Evolutionary conservation across 768 basidiomycete genomes (phyloP).

Genomic region (Coprinopsis sp.): DNA sequence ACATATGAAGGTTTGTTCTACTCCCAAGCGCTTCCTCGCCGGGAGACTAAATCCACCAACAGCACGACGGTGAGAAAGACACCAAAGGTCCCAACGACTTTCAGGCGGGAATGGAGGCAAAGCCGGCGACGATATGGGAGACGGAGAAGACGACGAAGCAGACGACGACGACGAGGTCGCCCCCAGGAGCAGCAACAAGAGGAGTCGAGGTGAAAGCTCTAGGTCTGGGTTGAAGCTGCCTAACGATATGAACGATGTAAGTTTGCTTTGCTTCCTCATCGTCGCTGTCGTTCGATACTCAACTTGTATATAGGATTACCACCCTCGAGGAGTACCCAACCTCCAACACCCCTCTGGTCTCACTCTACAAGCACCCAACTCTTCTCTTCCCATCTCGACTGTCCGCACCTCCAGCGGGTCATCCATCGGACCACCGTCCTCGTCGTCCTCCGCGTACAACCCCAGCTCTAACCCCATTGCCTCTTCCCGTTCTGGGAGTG

Average conservation of each 20-base stretch:
- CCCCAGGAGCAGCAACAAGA: constrained; percentile 18
- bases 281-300: constrained; percentile 16
- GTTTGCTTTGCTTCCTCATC: not conserved
- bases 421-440: too few relatives aligned
- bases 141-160: constrained; percentile 38
- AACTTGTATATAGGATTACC: constrained; percentile 11
- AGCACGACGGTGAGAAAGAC: constrained; percentile 51
- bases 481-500: too few relatives aligned
- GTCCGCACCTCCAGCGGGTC: too few relatives aligned
- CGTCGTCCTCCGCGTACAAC: too few relatives aligned
- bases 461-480: too few relatives aligned
- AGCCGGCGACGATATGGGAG: constrained; percentile 37
- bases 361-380: too few relatives aligned
- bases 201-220: constrained; percentile 15
- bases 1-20: constrained; percentile 43
- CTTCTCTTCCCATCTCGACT: too few relatives aligned
- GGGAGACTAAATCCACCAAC: constrained; percentile 12
- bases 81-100: constrained; percentile 44
- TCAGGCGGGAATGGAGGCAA: constrained; percentile 15
- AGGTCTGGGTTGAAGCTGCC: constrained; percentile 30
- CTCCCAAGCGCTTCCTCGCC: constrained; percentile 3
- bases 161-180: constrained; percentile 16
- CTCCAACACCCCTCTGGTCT: too few relatives aligned
- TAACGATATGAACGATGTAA: constrained; percentile 16
- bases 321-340: too few relatives aligned